These are phyloP conservation scores for Ilex paraguariensis DNA, from an alignment of 305 asterid genomes.

Conservation along the genomic window DNA sequence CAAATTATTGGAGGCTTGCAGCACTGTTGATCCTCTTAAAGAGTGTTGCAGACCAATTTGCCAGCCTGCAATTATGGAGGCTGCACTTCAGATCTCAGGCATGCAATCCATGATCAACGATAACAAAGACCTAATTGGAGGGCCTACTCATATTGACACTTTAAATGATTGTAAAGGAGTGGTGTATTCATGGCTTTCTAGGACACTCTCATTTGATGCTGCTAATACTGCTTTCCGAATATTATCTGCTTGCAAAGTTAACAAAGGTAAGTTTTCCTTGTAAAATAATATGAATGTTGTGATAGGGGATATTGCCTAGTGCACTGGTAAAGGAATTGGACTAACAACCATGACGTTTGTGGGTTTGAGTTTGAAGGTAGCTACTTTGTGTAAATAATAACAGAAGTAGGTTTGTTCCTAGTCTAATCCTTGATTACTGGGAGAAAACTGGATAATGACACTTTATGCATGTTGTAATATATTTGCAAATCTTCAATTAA, in stretches of 20 bases:
- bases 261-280: constrained; percentile 56
- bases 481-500: too few species aligned
- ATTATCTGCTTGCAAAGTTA: constrained; percentile 92
- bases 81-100: constrained; percentile 72
- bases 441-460: background rate
- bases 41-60: constrained; percentile 94
- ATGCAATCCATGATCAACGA: constrained; percentile 42
- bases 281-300: constrained; percentile 5
- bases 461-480: too few species aligned
- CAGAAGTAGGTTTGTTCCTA: background rate
- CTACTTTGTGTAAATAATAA: background rate
- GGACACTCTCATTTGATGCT: constrained; percentile 66
- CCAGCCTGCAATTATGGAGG: constrained; percentile 87
- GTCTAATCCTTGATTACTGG: background rate
- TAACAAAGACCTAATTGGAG: constrained; percentile 49
- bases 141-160: constrained; percentile 44
- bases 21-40: constrained; percentile 75
- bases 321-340: too few species aligned
- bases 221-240: constrained; percentile 77
- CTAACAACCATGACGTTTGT: too few species aligned
- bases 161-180: constrained; percentile 92
- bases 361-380: too few species aligned
- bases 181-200: constrained; percentile 80
- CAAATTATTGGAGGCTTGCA: constrained; percentile 84
- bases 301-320: background rate